A percentile compares a stretch with the other conserved stretches of the same genome.
Evolutionary conservation across 176 grass and related monocot genomes (phyloP).

Genomic region (Eragrostis curvula): DNA sequence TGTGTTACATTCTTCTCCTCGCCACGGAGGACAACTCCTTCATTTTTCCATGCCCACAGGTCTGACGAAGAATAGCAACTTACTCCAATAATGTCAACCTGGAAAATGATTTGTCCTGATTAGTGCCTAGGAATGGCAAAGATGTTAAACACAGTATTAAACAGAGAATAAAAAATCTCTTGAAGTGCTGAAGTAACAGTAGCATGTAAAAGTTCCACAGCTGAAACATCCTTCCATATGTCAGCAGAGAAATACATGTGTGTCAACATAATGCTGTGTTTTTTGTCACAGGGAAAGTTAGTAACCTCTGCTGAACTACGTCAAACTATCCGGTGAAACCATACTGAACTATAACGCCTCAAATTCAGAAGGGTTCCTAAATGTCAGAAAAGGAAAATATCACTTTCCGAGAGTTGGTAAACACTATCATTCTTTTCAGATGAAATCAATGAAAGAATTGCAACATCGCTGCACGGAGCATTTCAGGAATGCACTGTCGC

Average conservation of each 20-base stretch:
- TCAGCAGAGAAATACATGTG: constrained; percentile 5
- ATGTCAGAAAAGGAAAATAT: not conserved
- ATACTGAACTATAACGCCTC: constrained; percentile 19
- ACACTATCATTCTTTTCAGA: constrained; percentile 25
- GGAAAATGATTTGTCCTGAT: constrained; percentile 33
- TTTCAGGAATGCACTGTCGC: not conserved
- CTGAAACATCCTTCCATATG: constrained; percentile 13
- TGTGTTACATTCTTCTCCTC: constrained; percentile 75
- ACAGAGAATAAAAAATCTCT: not conserved
- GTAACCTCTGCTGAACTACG: not conserved
- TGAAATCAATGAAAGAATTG: constrained; percentile 25
- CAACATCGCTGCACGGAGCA: not conserved
- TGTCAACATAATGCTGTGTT: not conserved
- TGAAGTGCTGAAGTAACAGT: not conserved
- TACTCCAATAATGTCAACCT: constrained; percentile 96
- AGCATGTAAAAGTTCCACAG: constrained; percentile 10
- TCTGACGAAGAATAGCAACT: constrained; percentile 97
- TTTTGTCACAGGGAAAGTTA: not conserved
- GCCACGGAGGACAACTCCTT: constrained; percentile 81
- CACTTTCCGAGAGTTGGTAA: not conserved
- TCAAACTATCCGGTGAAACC: constrained; percentile 23
- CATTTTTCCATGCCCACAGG: constrained; percentile 89
- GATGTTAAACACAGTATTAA: not conserved
- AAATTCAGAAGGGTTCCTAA: not conserved
- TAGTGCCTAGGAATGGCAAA: constrained; percentile 32